phyloP scores from a whole-genome alignment of 225 moss, liverwort and hornwort genomes.

The Pseudoscleropodium purum region DNA sequence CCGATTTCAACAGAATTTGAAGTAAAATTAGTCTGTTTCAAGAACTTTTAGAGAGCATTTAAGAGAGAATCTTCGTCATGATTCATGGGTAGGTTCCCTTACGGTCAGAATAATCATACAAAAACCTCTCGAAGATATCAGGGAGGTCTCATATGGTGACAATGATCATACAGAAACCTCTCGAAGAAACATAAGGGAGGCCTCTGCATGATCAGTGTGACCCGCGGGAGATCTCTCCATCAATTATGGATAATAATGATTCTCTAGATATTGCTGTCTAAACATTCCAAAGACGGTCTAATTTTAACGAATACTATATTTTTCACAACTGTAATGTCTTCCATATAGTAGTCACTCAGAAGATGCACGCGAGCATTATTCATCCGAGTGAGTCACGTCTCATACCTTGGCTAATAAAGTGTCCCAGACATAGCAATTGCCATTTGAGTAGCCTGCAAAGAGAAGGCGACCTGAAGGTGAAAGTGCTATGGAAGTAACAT shows the following conservation, averaged over 20 bases:
- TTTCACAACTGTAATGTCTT: not conserved
- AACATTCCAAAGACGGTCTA: not conserved
- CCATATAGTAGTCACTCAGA: not conserved
- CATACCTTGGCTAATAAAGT: constrained; percentile 73
- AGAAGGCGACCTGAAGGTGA: constrained; percentile 82
- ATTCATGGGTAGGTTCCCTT: not conserved
- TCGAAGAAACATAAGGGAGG: not conserved
- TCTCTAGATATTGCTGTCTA: not conserved
- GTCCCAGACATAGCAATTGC: constrained; percentile 87
- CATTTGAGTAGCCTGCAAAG: constrained; percentile 88
- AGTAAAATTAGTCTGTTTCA: not conserved
- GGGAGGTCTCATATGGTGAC: not conserved
- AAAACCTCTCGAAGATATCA: not conserved
- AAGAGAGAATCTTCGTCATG: not conserved
- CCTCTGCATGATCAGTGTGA: no score
- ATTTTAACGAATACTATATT: not conserved
- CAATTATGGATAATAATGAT: not conserved
- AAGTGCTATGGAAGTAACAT: constrained; percentile 64
- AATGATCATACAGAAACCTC: not conserved
- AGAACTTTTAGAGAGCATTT: not conserved
- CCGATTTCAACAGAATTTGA: not conserved
- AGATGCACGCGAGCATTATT: not conserved
- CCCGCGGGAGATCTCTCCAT: not conserved
- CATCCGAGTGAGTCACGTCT: not conserved
- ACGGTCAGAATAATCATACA: not conserved